These are phyloP conservation scores for Lactarius evosmus DNA, from an alignment of 768 basidiomycete genomes.

Conservation along the genomic window DNA sequence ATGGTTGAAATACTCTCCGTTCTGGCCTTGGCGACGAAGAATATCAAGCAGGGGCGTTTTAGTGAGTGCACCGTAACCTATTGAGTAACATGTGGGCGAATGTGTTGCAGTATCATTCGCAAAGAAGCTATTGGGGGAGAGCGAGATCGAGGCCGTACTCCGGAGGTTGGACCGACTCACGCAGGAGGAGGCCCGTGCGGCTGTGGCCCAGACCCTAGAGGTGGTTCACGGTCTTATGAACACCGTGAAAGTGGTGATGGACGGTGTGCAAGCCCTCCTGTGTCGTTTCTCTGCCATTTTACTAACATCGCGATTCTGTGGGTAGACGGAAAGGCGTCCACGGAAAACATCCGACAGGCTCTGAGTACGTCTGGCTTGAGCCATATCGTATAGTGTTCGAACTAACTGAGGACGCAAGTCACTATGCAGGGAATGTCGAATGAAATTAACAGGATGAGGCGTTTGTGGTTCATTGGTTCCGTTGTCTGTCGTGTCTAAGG, in stretches of 20 bases:
- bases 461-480: background rate
- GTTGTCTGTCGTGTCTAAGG: background rate
- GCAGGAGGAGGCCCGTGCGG: slow-evolving; percentile 4
- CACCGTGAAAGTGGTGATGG: slow-evolving; percentile 14
- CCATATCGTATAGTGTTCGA: background rate
- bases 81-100: background rate
- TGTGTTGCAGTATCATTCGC: background rate
- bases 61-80: background rate
- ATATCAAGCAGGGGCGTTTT: slow-evolving; percentile 14
- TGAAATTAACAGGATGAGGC: slow-evolving; percentile 3
- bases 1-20: slow-evolving; percentile 14
- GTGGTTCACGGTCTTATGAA: slow-evolving; percentile 13
- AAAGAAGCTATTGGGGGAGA: slow-evolving; percentile 4
- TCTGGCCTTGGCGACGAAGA: slow-evolving; percentile 10
- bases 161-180: slow-evolving; percentile 18
- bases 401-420: background rate
- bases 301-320: background rate
- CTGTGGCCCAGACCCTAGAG: slow-evolving; percentile 10
- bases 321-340: background rate
- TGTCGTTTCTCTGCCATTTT: background rate
- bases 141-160: slow-evolving; percentile 3
- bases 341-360: background rate
- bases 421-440: slow-evolving; percentile 4
- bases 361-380: background rate
- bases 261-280: background rate